phyloP scores from a whole-genome alignment of 2,329 filamentous ascomycete genomes.

The Cladosporium austrohemisphaericum region DNA sequence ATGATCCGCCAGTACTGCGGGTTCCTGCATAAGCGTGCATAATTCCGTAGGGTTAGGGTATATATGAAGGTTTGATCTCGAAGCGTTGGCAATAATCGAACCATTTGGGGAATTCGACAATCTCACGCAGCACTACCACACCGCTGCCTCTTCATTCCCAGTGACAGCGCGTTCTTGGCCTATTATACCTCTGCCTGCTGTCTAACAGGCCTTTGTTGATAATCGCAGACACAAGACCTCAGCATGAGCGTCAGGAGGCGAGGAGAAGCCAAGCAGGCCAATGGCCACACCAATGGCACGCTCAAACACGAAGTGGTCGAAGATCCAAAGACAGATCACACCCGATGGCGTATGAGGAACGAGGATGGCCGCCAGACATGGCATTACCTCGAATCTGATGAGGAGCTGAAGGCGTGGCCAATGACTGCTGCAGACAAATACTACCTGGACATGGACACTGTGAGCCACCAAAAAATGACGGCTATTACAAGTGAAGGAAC shows the following conservation, averaged over 20 bases:
- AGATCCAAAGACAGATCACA: conserved; percentile 61
- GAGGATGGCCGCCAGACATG: conserved; percentile 85
- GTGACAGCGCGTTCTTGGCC: neutral
- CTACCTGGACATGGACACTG: conserved; percentile 73
- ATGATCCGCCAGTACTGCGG: neutral
- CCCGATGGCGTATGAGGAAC: conserved; percentile 79
- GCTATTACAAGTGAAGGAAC: neutral
- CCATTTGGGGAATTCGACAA: neutral
- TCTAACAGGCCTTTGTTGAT: neutral
- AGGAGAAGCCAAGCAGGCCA: conserved; percentile 19
- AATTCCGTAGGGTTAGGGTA: neutral
- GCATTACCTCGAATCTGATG: conserved; percentile 77
- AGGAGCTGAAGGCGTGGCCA: conserved; percentile 72
- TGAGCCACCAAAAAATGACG: conserved; percentile 40
- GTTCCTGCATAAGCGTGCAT: neutral
- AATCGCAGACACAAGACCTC: neutral
- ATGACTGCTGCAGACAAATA: conserved; percentile 88
- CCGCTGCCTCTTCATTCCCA: neutral
- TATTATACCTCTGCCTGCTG: neutral
- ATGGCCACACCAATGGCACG: conserved; percentile 19
- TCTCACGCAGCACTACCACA: too few relatives aligned
- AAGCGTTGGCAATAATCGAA: neutral
- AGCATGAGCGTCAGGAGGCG: conserved; percentile 22
- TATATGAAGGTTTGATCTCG: too few relatives aligned
- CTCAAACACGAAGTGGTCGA: neutral